Percentiles rank a stretch among this genome's conserved stretches.
Conservation (phyloP, 139 green algal species). For the Tetradesmus obliquus region DNA sequence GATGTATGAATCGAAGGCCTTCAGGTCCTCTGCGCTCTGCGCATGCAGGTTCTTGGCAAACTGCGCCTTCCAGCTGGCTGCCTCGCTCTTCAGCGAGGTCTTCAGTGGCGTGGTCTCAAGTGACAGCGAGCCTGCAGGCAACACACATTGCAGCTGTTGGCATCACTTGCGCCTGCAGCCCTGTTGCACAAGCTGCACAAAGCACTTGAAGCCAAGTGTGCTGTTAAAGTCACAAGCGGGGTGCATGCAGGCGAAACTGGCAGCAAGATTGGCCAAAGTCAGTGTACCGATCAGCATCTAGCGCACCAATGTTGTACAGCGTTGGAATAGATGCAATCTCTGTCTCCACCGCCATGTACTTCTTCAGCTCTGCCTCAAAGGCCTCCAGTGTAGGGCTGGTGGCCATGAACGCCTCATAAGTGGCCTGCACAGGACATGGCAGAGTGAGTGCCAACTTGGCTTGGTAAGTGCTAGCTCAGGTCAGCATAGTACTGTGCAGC, state of each 20-base stretch:
- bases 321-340: conserved; percentile 75
- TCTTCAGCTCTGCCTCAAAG: conserved; percentile 91
- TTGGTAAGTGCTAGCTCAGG: no score
- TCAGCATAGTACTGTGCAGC: background rate
- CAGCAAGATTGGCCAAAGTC: no score
- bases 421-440: conserved; percentile 40
- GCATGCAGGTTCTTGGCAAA: conserved; percentile 95
- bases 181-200: no score
- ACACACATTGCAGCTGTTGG: background rate
- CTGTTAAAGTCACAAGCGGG: no score
- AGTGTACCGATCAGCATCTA: no score
- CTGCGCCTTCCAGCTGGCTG: conserved; percentile 91
- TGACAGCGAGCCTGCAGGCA: conserved; percentile 71
- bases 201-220: no score
- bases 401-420: conserved; percentile 70
- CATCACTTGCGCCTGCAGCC: background rate
- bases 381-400: conserved; percentile 84
- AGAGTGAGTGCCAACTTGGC: background rate
- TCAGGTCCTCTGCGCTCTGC: conserved; percentile 85
- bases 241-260: no score
- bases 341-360: conserved; percentile 85
- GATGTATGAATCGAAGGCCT: conserved; percentile 90
- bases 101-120: conserved; percentile 92
- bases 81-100: conserved; percentile 84
- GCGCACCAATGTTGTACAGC: conserved; percentile 83